Evolutionary conservation across 176 grass and related monocot species (phyloP).

Genomic region (Triticum urartu): DNA sequence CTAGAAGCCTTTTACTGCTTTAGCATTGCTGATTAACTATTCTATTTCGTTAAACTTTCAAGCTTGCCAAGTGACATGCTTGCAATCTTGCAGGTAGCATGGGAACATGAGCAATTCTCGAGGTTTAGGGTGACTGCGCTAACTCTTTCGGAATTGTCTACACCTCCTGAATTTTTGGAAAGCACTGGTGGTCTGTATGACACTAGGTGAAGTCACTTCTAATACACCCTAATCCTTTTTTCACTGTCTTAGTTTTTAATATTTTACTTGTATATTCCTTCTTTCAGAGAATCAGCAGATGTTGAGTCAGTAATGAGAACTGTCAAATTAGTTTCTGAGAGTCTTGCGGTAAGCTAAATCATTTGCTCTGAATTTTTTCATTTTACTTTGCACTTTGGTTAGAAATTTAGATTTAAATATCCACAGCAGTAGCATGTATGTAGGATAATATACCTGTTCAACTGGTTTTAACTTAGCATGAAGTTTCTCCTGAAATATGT

Average conservation of each 20-base stretch:
- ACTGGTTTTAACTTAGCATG: not conserved
- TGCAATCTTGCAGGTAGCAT: conserved; percentile 75
- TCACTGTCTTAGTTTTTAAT: not conserved
- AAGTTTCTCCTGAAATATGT: conserved; percentile 7
- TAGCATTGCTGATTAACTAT: not conserved
- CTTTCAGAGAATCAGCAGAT: conserved; percentile 70
- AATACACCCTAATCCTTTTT: conserved; percentile 1
- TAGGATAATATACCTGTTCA: not conserved
- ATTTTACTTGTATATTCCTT: not conserved
- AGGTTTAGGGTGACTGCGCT: conserved; percentile 96
- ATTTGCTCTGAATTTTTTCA: conserved; percentile 3
- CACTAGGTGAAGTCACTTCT: conserved; percentile 53
- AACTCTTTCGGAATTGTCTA: conserved; percentile 84
- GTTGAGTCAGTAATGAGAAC: conserved; percentile 64
- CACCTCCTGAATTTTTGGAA: conserved; percentile 85
- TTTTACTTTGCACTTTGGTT: not conserved
- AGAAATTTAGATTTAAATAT: not conserved
- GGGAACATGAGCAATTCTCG: conserved; percentile 99
- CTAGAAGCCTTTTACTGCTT: conserved; percentile 15
- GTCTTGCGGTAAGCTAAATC: conserved; percentile 74
- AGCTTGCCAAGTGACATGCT: not conserved
- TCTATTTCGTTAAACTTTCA: not conserved
- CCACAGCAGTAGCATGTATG: not conserved
- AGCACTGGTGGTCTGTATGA: conserved; percentile 78
- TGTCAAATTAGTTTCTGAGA: conserved; percentile 87